These are phyloP conservation scores for Leccinum olivaceopallidum DNA, from an alignment of 768 basidiomycete species.

Conservation along the genomic window DNA sequence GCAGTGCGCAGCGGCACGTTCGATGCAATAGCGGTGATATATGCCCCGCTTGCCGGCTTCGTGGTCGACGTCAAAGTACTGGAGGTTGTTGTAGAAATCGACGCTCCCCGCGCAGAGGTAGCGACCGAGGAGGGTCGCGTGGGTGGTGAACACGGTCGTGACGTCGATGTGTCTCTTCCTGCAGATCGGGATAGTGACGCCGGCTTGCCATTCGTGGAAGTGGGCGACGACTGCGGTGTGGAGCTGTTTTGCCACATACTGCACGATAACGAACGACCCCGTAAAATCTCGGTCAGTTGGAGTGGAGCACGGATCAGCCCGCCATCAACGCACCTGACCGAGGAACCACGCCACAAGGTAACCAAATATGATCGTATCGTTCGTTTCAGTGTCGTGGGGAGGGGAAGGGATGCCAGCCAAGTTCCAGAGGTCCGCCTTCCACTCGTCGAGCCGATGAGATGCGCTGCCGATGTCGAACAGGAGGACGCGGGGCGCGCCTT, in stretches of 20 bases:
- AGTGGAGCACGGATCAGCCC: slow-evolving; percentile 4
- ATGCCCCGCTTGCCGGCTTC: slow-evolving; percentile 99
- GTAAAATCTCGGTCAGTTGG: slow-evolving; percentile 9
- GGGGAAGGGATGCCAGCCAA: slow-evolving; percentile 97
- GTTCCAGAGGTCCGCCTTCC: slow-evolving; percentile 99
- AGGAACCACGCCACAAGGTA: slow-evolving; percentile 99
- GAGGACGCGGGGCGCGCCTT: slow-evolving; percentile 92
- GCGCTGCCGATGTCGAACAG: slow-evolving; percentile 93
- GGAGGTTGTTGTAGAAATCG: slow-evolving; percentile 99
- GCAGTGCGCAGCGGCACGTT: slow-evolving; percentile 91
- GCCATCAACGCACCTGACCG: slow-evolving; percentile 73
- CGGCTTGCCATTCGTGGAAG: slow-evolving; percentile 99
- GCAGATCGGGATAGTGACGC: slow-evolving; percentile 91
- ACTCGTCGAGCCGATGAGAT: slow-evolving; percentile 90
- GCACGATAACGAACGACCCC: slow-evolving; percentile 7
- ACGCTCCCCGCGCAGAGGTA: slow-evolving; percentile 98
- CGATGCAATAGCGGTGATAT: slow-evolving; percentile 98
- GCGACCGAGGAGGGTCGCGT: slow-evolving; percentile 96
- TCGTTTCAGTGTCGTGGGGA: slow-evolving; percentile 95
- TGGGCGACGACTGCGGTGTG: slow-evolving; percentile 91
- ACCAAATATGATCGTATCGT: slow-evolving; percentile 96
- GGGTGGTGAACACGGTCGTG: slow-evolving; percentile 98
- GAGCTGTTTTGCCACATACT: slow-evolving; percentile 84
- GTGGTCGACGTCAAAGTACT: slow-evolving; percentile 99
- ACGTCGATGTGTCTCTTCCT: slow-evolving; percentile 97